phyloP scores from a whole-genome alignment of 2,329 filamentous ascomycete species.

The Intubia oerlemansii region DNA sequence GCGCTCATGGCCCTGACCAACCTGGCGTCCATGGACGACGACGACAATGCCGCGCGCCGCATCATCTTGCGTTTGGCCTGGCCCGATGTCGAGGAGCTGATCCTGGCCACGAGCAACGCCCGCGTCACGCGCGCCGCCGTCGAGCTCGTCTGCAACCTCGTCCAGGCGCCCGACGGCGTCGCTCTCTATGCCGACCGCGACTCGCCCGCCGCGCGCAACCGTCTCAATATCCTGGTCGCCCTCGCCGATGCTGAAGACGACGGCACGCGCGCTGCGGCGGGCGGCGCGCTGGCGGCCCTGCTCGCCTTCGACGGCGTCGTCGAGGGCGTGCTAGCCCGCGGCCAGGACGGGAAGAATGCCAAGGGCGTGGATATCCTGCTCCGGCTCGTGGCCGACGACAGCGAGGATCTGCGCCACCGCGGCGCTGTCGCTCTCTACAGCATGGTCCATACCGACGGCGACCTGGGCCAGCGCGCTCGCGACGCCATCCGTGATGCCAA shows the following conservation, averaged over 20 bases:
- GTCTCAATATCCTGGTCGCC: conserved; percentile 68
- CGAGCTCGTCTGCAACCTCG: conserved; percentile 82
- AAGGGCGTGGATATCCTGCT: conserved; percentile 60
- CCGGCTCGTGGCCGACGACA: conserved; percentile 54
- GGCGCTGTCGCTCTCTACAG: conserved; percentile 61
- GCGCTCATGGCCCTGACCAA: conserved; percentile 84
- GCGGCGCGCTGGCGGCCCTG: conserved; percentile 70
- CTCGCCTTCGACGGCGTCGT: conserved; percentile 61
- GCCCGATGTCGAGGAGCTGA: conserved; percentile 58
- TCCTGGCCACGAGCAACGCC: conserved; percentile 55
- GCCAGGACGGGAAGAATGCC: conserved; percentile 51
- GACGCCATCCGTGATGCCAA: conserved; percentile 38
- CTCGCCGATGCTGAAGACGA: conserved; percentile 71
- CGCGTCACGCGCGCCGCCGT: conserved; percentile 65
- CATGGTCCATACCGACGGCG: conserved; percentile 45
- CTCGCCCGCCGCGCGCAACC: conserved; percentile 37
- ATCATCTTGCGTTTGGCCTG: conserved; percentile 56
- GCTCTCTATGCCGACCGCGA: conserved; percentile 46
- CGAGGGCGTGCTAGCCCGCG: conserved; percentile 44
- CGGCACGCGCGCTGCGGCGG: conserved; percentile 61
- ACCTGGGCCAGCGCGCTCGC: conserved; percentile 37
- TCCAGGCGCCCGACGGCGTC: conserved; percentile 44
- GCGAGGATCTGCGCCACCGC: conserved; percentile 45
- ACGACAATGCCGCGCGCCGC: conserved; percentile 42
- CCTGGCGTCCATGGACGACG: conserved; percentile 59